Evolutionary conservation across 306 rosid species (phyloP), one percentile per base, ranked within the genome.

Genomic region (Gastrolobium villosum): DNA sequence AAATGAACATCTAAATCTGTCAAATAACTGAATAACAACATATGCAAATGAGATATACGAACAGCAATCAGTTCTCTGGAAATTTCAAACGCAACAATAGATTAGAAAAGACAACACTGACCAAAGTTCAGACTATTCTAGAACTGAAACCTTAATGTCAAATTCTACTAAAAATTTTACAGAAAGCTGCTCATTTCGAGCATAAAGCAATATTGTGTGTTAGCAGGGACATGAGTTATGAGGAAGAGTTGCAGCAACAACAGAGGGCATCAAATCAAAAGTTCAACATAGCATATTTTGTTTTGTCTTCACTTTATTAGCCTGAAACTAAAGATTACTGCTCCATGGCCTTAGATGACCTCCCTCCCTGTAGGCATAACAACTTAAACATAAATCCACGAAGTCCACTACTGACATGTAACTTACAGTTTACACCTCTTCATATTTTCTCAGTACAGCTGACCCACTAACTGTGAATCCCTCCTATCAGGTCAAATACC

Each of bases 1-100:
- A 44, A 15, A 76, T 44, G 72, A 84, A 63, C 62, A 40, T 59
- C 9, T 39, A 63, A 30, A 60, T 35, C 7, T 65, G 53, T 72
- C 61, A 65, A 48, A 13, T 34, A 39, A 64, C 60, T 54, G 48
- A 48, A 65, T n/a, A 35, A 70, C 9, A 41, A 20, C 44, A 56
- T 50, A 31, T 65, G 72, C 45, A 65, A 78, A 72, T 63, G 57
- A 48, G 72, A 37, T 20, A 65, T 7, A 53, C 46, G 40, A 72
- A 56, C 40, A 62, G 56, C 10, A 39, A 73, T 49, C 20, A 57
- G 13, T 37, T 65, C 46, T 10, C 44, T 45, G 3, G 63, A 59
- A 35, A 70, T 53, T 48, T 36, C 65, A 60, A 55, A 31, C 2
- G 36, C 65, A 39, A 69, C 15, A 59, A 30, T 36, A 72, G 28